A percentile compares a stretch with the other conserved stretches of the same genome.
Evolutionary conservation across 2,329 filamentous ascomycete species (phyloP).

Genomic region (Aspergillus aculeatus): DNA sequence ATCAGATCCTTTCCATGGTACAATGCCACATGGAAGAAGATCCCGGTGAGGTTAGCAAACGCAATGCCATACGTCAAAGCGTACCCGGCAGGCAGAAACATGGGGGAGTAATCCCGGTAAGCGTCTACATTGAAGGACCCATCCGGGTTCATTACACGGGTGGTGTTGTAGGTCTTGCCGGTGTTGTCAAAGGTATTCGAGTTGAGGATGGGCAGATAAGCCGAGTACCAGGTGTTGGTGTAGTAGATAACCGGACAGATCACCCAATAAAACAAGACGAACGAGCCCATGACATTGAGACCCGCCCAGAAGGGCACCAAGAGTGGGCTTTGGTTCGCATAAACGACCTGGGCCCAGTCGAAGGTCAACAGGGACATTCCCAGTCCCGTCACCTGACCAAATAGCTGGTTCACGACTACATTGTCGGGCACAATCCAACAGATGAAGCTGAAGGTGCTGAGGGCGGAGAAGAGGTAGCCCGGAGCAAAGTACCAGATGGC

Average conservation of each 20-base stretch:
- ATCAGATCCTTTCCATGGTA: conserved; percentile 41
- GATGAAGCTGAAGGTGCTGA: conserved; percentile 68
- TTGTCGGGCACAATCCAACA: conserved; percentile 71
- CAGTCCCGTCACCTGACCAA: conserved; percentile 66
- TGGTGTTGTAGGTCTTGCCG: conserved; percentile 59
- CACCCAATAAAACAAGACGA: conserved; percentile 46
- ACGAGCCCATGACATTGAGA: conserved; percentile 46
- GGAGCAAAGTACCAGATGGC: conserved; percentile 48
- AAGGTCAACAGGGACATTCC: conserved; percentile 70
- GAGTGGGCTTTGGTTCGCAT: conserved; percentile 65
- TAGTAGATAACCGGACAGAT: conserved; percentile 47
- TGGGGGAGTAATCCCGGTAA: conserved; percentile 64
- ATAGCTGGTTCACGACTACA: conserved; percentile 68
- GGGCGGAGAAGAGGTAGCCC: conserved; percentile 65
- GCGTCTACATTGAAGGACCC: conserved; percentile 58
- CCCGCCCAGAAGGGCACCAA: conserved; percentile 59
- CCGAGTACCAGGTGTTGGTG: conserved; percentile 57
- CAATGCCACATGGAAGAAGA: conserved; percentile 40
- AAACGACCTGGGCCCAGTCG: conserved; percentile 72
- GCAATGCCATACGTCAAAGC: conserved; percentile 58
- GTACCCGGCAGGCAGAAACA: conserved; percentile 63
- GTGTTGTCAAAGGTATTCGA: conserved; percentile 65
- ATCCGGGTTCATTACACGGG: conserved; percentile 57
- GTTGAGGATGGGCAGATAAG: conserved; percentile 63
- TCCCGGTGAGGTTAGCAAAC: conserved; percentile 66